A percentile compares a stretch with the other conserved stretches of the same genome.
Conservation (phyloP, 177 flowering plant genomes). For the Tripterygium wilfordii region DNA sequence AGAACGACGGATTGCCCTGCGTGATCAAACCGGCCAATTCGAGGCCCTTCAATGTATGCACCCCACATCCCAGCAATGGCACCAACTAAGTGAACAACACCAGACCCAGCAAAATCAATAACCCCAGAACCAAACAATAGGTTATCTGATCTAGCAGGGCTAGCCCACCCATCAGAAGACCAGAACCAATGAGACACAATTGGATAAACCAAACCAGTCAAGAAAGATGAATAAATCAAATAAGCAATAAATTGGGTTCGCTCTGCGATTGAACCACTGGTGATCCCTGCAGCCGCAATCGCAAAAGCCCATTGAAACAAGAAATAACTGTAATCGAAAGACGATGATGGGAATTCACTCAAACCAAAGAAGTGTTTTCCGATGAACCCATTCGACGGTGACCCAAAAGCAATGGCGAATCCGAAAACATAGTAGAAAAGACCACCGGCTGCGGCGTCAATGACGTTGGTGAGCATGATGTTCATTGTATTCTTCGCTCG, state of each 20-base stretch:
- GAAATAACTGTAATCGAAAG: conserved; percentile 36
- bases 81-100: conserved; percentile 2
- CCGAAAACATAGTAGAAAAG: conserved; percentile 69
- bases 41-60: conserved; percentile 54
- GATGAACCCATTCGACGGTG: conserved; percentile 48
- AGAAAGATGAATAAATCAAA: conserved; percentile 44
- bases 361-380: conserved; percentile 49
- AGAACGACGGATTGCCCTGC: conserved; percentile 33
- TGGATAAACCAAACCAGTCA: conserved; percentile 68
- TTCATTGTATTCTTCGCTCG: conserved; percentile 76
- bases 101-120: conserved; percentile 62
- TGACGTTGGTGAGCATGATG: conserved; percentile 75
- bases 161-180: conserved; percentile 63
- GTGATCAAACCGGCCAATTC: conserved; percentile 47
- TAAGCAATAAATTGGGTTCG: conserved; percentile 65
- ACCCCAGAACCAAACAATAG: conserved; percentile 50
- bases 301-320: conserved; percentile 67
- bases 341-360: conserved; percentile 15
- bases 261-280: conserved; percentile 62
- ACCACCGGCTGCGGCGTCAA: conserved; percentile 68
- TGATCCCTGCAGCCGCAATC: conserved; percentile 72
- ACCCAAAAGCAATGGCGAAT: conserved; percentile 58
- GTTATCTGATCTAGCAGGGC: conserved; percentile 16
- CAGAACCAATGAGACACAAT: conserved; percentile 69
- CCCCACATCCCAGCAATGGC: conserved; percentile 32